Evolutionary conservation across 1,284 basidiomycete genomes (phyloP), one percentile per base, ranked within the genome.

Genomic region (Sporisorium iseilematis-ciliati): DNA sequence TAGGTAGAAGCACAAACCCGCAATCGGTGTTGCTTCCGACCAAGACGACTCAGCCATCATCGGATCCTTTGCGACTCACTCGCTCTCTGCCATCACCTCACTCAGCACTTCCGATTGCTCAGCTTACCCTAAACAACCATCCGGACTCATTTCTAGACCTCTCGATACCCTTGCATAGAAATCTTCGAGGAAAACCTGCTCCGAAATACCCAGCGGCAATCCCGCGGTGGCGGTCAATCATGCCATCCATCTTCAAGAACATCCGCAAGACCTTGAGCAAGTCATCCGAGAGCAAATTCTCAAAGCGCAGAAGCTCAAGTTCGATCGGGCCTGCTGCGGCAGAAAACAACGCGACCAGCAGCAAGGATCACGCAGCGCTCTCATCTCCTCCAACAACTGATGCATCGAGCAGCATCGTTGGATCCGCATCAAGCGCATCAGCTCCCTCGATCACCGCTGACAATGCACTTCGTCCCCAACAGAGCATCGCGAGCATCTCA

Each of bases 181-280:
- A 21, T 14, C 3, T 38, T 29, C 23, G 18, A 48, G 25, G 21
- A n/a, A 14, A 10, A 33, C 14, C 29, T 29, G 31, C n/a, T 45
- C 8, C 20, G 23, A 16, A 43, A 16, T 31, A 11, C 25, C 23
- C 40, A 29, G 48, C 23, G 25, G 48, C 23, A 20, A 26, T 7
- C 12, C 31, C 11, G 25, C 46, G 26, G 59, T 26, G 14, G 26
- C 23, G 29, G 4, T 20, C 29, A 41, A 57, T 8, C 16, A 70
- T 70, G 67, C 67, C 67, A n/a, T 65, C 67, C 49, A 41, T 70
- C n/a, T 70, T 70, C 57, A 70, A 61, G 33, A 61, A 29, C 7
- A 18, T 70, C 10, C 62, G 61, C 52, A 65, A 65, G 62, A 46
- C 67, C 6, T 53, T 70, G 25, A 53, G 53, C 10, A 60, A 57